phyloP scores from a whole-genome alignment of 1,284 basidiomycete species.

The Stereum hirsutum region DNA sequence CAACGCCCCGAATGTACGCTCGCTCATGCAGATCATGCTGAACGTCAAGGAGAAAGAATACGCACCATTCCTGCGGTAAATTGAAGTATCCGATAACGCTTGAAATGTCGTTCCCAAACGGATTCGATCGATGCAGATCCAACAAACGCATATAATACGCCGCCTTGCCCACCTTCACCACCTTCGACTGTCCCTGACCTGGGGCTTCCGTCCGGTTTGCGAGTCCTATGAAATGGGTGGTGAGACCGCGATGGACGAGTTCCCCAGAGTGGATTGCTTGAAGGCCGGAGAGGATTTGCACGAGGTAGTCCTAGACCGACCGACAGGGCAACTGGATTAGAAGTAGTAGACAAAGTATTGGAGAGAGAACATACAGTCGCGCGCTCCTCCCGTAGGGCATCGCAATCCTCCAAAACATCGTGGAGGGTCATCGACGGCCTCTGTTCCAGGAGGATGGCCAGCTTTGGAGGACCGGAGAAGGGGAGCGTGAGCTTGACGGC shows the following conservation, averaged over 20 bases:
- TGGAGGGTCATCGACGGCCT: slow-evolving; percentile 51
- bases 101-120: slow-evolving; percentile 39
- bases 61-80: slow-evolving; percentile 55
- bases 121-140: slow-evolving; percentile 68
- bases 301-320: slow-evolving; percentile 49
- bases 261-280: slow-evolving; percentile 52
- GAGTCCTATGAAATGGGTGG: slow-evolving; percentile 48
- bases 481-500: slow-evolving; percentile 54
- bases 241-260: slow-evolving; percentile 56
- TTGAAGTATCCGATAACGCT: slow-evolving; percentile 29
- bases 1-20: too few species aligned
- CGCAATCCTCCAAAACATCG: slow-evolving; percentile 63
- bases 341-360: neutral
- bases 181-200: slow-evolving; percentile 40
- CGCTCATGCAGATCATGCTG: too few species aligned
- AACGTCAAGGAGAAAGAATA: too few species aligned
- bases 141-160: slow-evolving; percentile 55
- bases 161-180: slow-evolving; percentile 57
- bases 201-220: too few species aligned
- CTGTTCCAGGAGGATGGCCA: slow-evolving; percentile 60
- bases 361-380: slow-evolving; percentile 35
- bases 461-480: slow-evolving; percentile 36
- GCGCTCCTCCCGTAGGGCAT: slow-evolving; percentile 54
- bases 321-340: neutral
- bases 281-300: slow-evolving; percentile 58